Base-by-base conservation (phyloP, 768 basidiomycete genomes). In the Galerina marginata region DNA sequence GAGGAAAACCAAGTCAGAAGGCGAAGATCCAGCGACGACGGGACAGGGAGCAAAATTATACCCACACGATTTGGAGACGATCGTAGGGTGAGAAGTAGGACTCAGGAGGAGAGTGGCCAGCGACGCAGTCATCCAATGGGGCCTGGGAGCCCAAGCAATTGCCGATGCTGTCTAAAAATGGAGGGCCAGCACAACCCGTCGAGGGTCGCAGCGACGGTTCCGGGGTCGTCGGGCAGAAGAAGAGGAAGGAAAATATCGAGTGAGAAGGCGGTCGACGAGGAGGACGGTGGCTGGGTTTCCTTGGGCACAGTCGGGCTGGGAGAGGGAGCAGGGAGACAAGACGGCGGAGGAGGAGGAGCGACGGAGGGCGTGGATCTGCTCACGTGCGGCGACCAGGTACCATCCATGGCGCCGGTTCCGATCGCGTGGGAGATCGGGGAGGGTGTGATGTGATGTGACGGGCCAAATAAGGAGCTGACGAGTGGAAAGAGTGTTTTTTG, bases 321-420 rank as follows among this genome's bases (percentile, higher is more conserved):
- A 44, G 26, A 37, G 48, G 33, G 57, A 56, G 57, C 43, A 52
- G 49, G 39, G 46, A 60, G 47, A 51, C 26, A 54, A 39, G 39
- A 51, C 45, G 46, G 44, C 56, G 29, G 37, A 52, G 46, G 49
- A 60, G 49, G 52, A 51, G 46, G 48, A 47, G 39, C 43, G 23
- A 45, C 23, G 51, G 53, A 29, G 42, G 39, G 23, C 37, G 33
- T 20, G 39, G 48, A 53, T 20, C 40, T 12, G 48, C 54, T 70
- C 73, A 74, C 73, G 74, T 73, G 74, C 60, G 40, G 61, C 67
- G 63, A 71, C 72, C 71, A 77, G 70, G 74, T 59, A 72, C 74
- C 56, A 42, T 55, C 68, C 69, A 50, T 48, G 62, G 58, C 65
- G 56, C 69, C 68, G 74, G 74, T 61, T 64, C 63, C 65, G 67